Conservation (phyloP, 306 rosid genomes). For the Sicyos baderoa region DNA sequence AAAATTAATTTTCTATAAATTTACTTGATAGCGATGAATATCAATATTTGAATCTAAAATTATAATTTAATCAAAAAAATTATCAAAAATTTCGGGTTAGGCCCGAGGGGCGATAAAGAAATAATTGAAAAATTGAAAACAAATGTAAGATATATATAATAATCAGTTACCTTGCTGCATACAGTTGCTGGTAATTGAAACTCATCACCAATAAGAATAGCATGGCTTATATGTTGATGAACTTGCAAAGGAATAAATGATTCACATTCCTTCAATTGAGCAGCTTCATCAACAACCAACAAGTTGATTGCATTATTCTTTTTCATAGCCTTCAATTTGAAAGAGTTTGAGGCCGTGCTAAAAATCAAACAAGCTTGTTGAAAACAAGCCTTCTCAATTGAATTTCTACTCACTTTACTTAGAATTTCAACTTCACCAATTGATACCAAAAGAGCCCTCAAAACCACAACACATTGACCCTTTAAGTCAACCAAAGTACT, state of each 20-base stretch:
- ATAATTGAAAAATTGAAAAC: neutral
- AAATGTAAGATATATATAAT: neutral
- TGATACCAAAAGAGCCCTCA: conserved; percentile 30
- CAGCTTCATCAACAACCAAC: conserved; percentile 77
- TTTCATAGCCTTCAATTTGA: conserved; percentile 32
- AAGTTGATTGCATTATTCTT: conserved; percentile 35
- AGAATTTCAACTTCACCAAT: conserved; percentile 40
- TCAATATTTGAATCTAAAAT: no score
- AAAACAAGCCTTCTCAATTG: conserved; percentile 42
- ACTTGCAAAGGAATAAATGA: conserved; percentile 58
- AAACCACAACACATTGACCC: conserved; percentile 32
- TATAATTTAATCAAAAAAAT: no score
- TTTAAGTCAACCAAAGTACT: conserved; percentile 17
- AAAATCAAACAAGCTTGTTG: conserved; percentile 51
- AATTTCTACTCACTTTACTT: conserved; percentile 8
- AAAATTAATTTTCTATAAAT: no score
- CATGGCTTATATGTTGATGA: conserved; percentile 41
- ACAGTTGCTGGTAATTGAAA: conserved; percentile 61
- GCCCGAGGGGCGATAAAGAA: neutral
- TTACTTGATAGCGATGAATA: no score
- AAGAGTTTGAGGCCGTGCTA: conserved; percentile 60
- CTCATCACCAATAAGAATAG: conserved; percentile 78
- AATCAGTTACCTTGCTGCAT: conserved; percentile 31
- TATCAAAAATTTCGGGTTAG: neutral
- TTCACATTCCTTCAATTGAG: conserved; percentile 68